Evolutionary conservation across 2,329 filamentous ascomycete genomes (phyloP), one percentile per base, ranked within the genome.

Genomic region (Colletotrichum liriopes): DNA sequence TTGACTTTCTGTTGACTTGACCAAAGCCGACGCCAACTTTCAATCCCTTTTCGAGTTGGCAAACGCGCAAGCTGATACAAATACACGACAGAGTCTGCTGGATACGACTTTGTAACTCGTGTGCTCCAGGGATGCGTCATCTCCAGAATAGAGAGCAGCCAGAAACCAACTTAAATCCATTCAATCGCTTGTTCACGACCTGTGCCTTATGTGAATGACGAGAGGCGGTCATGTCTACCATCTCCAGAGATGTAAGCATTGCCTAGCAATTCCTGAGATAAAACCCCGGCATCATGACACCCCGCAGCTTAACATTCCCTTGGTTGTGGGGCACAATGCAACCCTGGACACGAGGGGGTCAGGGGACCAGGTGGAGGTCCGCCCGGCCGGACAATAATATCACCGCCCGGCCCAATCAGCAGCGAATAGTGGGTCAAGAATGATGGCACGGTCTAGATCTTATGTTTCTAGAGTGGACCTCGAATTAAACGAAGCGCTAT

Each of bases 41-140:
- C 56, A 37, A 59, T 29, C 23, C n/a, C 49, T 29, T 37, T 45
- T 45, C n/a, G 65, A 65, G 62, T 70, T 56, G 68, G 51, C 65
- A 65, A 59, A 62, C 32, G 73, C 73, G 51, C 65, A 65, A 59
- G 39, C 72, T 74, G 65, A 75, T 73, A 74, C 73, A 73, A 35
- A 67, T 29, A 43, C 8, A 37, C n/a, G 18, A 43, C 18, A 12
- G 20, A 51, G 35, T 20, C 23, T 26, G 11, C 6, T 59, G 56
- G 16, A 29, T 20, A n/a, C n/a, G 14, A 5, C 55, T 26, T 26
- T 43, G 16, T 11, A 5, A 18, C 18, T 5, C 2, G 1, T 4
- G 7, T 4, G 12, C 51, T 12, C 29, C 18, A 37, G 20, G 11
- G 20, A 37, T 35, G 35, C 32, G 12, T 11, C 20, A 35, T 11